Base-by-base conservation (phyloP, 2,329 filamentous ascomycete species). In the Xylariaceae sp. region DNA sequence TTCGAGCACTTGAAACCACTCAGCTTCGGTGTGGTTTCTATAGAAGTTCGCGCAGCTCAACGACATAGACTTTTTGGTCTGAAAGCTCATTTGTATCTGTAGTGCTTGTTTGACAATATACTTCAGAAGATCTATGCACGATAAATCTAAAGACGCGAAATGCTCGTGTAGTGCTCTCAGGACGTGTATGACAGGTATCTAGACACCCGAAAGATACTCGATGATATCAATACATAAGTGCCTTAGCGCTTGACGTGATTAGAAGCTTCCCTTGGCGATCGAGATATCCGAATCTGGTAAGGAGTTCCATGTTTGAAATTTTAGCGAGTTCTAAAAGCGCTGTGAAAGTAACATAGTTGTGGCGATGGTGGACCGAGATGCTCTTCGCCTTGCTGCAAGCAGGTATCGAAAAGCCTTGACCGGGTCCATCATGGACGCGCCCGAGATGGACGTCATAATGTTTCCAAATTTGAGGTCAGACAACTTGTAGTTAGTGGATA, bases 21-120 rank as follows among this genome's bases (percentile, higher is more conserved):
- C 20, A 1, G 11, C 6, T 20, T 45, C 42, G 6, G 29, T 15
- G n/a, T 15, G 7, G 8, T 15, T 16, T 4, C 30, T 13, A 13
- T 45, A 10, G 16, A 45, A 35, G 11, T 15, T 16, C 6, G 44
- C 44, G 20, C 44, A 47, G 21, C 23, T 37, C 6, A 47, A 21
- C 9, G 44, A 47, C 35, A 47, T 36, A 4, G 23, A 47, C 33
- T 23, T 47, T 21, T 47, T 32, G 3, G 44, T 47, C 16, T 47
- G 23, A 6, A 9, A 3, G 5, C 2, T n/a, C 11, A 29, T 6
- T 5, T 7, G 20, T 6, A 21, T 9, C 9, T 30, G 32, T 11
- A 47, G 18, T 4, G 30, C 44, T 15, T 47, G 44, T 10, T 23
- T 15, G 2, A 47, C 3, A n/a, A 47, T 6, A 11, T 47, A 47